These are phyloP conservation scores for Boletus barrowsii DNA, from an alignment of 768 basidiomycete species.

Conservation along the genomic window DNA sequence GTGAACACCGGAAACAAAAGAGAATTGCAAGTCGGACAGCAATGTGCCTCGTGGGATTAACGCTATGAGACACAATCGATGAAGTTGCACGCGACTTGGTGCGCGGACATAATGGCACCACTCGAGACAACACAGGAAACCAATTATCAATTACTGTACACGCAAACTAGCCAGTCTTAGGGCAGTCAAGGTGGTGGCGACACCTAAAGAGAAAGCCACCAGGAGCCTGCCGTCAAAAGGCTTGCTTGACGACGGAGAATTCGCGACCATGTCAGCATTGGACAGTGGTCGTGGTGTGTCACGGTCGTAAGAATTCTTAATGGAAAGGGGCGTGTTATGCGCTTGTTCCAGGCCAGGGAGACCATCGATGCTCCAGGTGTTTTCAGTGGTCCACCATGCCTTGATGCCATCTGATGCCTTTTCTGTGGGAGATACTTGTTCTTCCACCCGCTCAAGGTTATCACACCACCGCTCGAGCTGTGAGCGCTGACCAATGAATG, in stretches of 20 bases:
- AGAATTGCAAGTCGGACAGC: too few species aligned
- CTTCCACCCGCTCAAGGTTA: slow-evolving; percentile 44
- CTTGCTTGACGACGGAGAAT: not conserved
- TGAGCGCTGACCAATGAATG: slow-evolving; percentile 54
- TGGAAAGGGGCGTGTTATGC: slow-evolving; percentile 10
- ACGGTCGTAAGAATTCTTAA: slow-evolving; percentile 23
- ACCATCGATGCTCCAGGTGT: slow-evolving; percentile 53
- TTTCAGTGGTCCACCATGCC: slow-evolving; percentile 52
- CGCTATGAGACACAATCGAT: too few species aligned
- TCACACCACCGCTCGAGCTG: slow-evolving; percentile 46
- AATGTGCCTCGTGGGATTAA: too few species aligned
- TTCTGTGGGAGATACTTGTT: slow-evolving; percentile 14
- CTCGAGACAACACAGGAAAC: too few species aligned
- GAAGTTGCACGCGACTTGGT: too few species aligned
- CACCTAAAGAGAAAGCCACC: slow-evolving; percentile 31
- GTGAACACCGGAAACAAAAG: too few species aligned
- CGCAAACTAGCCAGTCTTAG: slow-evolving; percentile 9
- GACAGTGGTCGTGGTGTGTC: slow-evolving; percentile 5
- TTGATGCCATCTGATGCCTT: slow-evolving; percentile 44
- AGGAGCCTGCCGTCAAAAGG: slow-evolving; percentile 11
- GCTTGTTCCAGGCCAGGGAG: slow-evolving; percentile 46
- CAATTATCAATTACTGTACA: not conserved
- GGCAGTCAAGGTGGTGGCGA: slow-evolving; percentile 17
- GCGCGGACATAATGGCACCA: too few species aligned
- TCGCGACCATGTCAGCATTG: not conserved